Conservation (phyloP, 1,139 yeast genomes). For the Diutina rugosa region DNA sequence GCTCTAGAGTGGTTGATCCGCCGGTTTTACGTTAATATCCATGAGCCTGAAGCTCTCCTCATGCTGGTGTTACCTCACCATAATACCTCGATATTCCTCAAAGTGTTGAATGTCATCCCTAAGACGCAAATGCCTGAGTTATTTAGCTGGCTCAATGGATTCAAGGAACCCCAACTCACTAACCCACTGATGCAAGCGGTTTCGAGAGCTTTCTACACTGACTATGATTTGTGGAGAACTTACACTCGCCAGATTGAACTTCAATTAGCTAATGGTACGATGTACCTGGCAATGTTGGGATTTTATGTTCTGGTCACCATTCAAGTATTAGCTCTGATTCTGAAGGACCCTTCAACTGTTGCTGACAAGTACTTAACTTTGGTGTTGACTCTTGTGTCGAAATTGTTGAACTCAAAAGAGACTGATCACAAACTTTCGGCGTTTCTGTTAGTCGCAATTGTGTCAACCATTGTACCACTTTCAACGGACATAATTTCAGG, state of each 20-base stretch:
- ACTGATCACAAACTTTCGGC: background rate
- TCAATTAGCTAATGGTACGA: conserved; percentile 38
- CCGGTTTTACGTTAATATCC: conserved; percentile 76
- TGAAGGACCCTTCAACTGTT: conserved; percentile 16
- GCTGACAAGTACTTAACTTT: conserved; percentile 32
- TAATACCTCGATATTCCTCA: conserved; percentile 56
- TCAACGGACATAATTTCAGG: conserved; percentile 52
- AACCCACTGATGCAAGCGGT: conserved; percentile 58
- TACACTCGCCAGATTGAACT: conserved; percentile 48
- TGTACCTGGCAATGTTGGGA: conserved; percentile 62
- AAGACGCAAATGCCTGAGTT: conserved; percentile 55
- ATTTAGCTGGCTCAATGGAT: conserved; percentile 58
- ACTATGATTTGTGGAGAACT: conserved; percentile 52
- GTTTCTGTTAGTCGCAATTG: background rate
- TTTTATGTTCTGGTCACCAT: conserved; percentile 72
- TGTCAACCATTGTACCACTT: conserved; percentile 58
- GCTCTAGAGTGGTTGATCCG: conserved; percentile 94
- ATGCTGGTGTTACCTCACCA: conserved; percentile 71
- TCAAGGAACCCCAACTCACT: conserved; percentile 45
- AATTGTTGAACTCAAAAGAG: conserved; percentile 18
- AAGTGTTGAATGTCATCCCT: conserved; percentile 60
- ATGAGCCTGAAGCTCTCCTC: conserved; percentile 61
- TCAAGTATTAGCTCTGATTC: conserved; percentile 33
- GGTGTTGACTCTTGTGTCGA: conserved; percentile 45
- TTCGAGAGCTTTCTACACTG: conserved; percentile 57